Evolutionary conservation across 2,329 filamentous ascomycete species (phyloP), one percentile per base, ranked within the genome.

Genomic region (Penicillium expansum): DNA sequence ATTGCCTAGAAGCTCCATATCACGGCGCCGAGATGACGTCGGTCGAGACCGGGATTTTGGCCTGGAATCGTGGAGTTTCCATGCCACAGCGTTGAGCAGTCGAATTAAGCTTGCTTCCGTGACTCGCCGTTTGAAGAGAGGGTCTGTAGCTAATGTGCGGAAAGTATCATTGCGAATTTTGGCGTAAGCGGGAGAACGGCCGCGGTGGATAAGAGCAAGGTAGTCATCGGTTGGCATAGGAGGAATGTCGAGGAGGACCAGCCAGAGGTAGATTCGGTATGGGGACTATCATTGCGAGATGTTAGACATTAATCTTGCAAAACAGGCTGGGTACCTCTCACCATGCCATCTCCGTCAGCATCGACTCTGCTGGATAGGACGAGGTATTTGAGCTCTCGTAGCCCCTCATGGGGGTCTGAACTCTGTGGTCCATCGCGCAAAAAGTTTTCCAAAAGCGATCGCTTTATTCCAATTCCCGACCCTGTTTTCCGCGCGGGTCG

Each of bases 131-230:
- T 94, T 90, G 80, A 97, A 99, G 35, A 99, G 85, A n/a, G 93
- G 92, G 69, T 99, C 94, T 50, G 93, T 97, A 32, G 94, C 94
- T 53, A 99, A 82, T 0, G 94, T 99, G 67, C 94, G 91, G 74
- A 97, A 97, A 39, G 94, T 97, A 74, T 99, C 94, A 76, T 99
- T 97, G 72, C 92, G 90, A 71, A 99, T 99, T 78, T 99, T 99
- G 68, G 91, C 86, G 77, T 99, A 96, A 44, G 92, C 92, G 0
- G 93, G 92, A 3, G 93, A 97, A 24, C 93, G 90, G 61, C 94
- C 93, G 62, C 94, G 91, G 70, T 96, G 92, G 63, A 99, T 89
- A 43, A 97, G 88, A 56, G 85, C 83, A 62, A 97, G 89, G 73
- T 99, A 99, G 59, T 88, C 83, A 67, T 96, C 90, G 57, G 94